phyloP scores from a whole-genome alignment of 192 early-diverging fungal species.

The Rhizophagus clarus region DNA sequence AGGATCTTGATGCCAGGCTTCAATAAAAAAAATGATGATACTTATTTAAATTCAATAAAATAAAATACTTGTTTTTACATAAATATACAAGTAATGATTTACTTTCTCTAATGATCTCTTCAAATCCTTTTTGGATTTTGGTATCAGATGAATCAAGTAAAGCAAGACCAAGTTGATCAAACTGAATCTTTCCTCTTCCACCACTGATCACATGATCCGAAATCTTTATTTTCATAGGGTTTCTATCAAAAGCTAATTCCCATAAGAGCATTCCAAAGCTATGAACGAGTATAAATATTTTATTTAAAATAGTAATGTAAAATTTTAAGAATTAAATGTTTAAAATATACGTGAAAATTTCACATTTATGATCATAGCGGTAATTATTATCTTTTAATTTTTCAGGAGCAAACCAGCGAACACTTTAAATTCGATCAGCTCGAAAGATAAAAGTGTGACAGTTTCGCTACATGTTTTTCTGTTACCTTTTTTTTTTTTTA shows the following conservation, averaged over 20 bases:
- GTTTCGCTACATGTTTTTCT: not conserved
- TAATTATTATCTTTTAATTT: not conserved
- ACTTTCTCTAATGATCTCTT: not conserved
- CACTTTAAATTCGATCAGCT: not conserved
- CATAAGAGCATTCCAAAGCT: conserved; percentile 21
- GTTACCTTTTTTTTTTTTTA: conserved; percentile 6
- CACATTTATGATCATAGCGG: conserved; percentile 28
- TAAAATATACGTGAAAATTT: not conserved
- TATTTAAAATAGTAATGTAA: too few relatives aligned
- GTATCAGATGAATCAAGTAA: not conserved
- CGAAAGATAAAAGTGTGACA: conserved; percentile 15
- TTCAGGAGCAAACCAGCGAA: conserved; percentile 29
- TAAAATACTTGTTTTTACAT: too few relatives aligned
- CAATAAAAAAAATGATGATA: not conserved
- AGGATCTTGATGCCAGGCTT: conserved; percentile 7
- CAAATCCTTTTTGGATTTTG: conserved; percentile 12
- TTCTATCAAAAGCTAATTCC: conserved; percentile 7
- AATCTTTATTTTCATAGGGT: not conserved
- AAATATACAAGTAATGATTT: not conserved
- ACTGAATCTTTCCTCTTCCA: not conserved
- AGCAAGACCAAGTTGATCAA: not conserved
- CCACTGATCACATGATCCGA: not conserved
- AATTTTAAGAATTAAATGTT: too few relatives aligned
- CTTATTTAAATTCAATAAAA: not conserved
- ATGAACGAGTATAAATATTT: not conserved